A percentile compares a stretch with the other conserved stretches of the same genome.
phyloP scores from a whole-genome alignment of 2,329 filamentous ascomycete species.

The Pezicula radicicola region DNA sequence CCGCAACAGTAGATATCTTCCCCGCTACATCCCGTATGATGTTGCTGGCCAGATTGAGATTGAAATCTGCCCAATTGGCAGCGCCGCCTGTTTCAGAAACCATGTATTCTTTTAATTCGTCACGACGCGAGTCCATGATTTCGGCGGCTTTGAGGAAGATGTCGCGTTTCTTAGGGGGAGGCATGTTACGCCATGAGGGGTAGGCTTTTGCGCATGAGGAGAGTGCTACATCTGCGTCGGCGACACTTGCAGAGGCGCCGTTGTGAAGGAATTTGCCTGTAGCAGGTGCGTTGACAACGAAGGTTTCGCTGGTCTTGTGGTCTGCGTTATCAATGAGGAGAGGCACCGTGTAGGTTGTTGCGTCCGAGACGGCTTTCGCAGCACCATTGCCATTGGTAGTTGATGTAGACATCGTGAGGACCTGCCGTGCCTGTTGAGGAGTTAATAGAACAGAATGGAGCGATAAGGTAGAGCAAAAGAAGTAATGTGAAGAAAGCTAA shows the following conservation, averaged over 20 bases:
- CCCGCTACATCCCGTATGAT: constrained; percentile 42
- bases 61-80: constrained; percentile 33
- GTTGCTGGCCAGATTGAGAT: constrained; percentile 33
- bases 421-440: no score
- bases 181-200: constrained; percentile 63
- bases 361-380: no score
- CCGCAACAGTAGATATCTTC: constrained; percentile 32
- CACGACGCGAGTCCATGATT: constrained; percentile 48
- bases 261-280: constrained; percentile 50
- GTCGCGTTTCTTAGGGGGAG: constrained; percentile 58
- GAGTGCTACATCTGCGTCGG: constrained; percentile 51
- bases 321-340: constrained; percentile 44
- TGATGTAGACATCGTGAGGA: no score
- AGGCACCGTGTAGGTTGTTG: constrained; percentile 28
- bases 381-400: no score
- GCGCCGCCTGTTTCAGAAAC: constrained; percentile 46
- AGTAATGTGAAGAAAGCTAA: no score
- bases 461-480: no score
- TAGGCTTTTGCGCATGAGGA: constrained; percentile 62
- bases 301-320: constrained; percentile 42
- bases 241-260: constrained; percentile 53
- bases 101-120: constrained; percentile 59
- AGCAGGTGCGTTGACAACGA: constrained; percentile 54
- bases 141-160: constrained; percentile 69
- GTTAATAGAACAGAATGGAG: no score